phyloP scores from a whole-genome alignment of 352 stramenopile species.

The Phytopythium aichiense region DNA sequence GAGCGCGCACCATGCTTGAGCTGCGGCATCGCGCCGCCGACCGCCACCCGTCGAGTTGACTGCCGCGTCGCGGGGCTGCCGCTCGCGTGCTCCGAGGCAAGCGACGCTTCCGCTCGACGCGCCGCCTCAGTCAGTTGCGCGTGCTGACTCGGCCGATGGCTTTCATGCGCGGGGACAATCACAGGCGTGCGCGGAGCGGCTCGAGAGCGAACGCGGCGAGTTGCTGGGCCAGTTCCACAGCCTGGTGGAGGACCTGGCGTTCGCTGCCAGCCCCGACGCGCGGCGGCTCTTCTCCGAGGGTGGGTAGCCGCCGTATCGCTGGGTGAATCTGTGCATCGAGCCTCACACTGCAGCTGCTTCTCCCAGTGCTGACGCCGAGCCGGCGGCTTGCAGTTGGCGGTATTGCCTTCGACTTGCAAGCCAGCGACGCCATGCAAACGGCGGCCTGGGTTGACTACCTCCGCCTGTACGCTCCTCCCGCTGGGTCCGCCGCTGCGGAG shows the following conservation, averaged over 20 bases:
- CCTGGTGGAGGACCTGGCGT: slow-evolving; percentile 41
- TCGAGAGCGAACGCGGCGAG: slow-evolving; percentile 18
- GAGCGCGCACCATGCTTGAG: slow-evolving; percentile 45
- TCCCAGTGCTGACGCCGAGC: slow-evolving; percentile 25
- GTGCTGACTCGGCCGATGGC: not conserved
- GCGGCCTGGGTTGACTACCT: slow-evolving; percentile 43
- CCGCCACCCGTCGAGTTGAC: slow-evolving; percentile 16
- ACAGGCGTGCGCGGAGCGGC: slow-evolving; percentile 27
- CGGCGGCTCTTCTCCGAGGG: slow-evolving; percentile 42
- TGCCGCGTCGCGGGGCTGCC: slow-evolving; percentile 34
- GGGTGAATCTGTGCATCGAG: not conserved
- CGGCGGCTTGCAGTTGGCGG: slow-evolving; percentile 3
- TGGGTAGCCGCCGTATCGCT: slow-evolving; percentile 5
- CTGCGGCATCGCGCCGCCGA: slow-evolving; percentile 21
- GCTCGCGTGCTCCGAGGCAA: slow-evolving; percentile 44
- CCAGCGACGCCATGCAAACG: not conserved
- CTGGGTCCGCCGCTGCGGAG: not conserved
- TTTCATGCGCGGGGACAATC: not conserved
- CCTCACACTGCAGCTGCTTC: not conserved
- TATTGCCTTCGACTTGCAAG: not conserved
- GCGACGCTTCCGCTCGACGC: not conserved
- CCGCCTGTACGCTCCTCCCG: slow-evolving; percentile 22
- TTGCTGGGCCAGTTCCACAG: slow-evolving; percentile 35
- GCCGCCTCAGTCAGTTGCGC: not conserved
- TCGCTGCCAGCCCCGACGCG: slow-evolving; percentile 27